Conservation (phyloP, 306 rosid species). For the Dryas drummondii region DNA sequence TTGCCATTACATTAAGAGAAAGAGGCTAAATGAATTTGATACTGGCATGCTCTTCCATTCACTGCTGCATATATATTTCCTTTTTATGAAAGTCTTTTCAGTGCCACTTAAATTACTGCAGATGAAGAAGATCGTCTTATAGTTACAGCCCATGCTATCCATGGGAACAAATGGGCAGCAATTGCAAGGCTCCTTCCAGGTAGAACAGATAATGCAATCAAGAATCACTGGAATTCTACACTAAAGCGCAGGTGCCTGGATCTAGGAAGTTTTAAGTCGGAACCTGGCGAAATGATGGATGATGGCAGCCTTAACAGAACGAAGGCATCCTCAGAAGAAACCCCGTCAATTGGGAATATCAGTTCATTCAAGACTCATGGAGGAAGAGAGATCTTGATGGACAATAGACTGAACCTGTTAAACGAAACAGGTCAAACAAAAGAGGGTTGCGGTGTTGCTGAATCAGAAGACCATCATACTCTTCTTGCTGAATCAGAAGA, state of each 20-base stretch:
- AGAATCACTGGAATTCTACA: conserved; percentile 85
- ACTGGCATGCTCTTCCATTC: neutral
- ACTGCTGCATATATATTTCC: neutral
- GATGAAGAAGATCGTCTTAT: conserved; percentile 66
- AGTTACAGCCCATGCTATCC: conserved; percentile 64
- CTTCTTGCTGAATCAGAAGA: conserved; percentile 22
- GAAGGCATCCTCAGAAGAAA: conserved; percentile 73
- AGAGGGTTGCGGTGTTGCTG: conserved; percentile 22
- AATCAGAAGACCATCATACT: conserved; percentile 25
- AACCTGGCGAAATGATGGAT: conserved; percentile 27
- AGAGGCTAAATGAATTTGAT: neutral
- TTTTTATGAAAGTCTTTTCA: neutral
- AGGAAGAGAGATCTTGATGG: conserved; percentile 34
- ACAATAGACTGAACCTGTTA: conserved; percentile 22
- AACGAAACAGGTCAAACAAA: conserved; percentile 27
- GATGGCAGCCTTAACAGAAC: conserved; percentile 46
- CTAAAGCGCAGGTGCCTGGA: conserved; percentile 57
- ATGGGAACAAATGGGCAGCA: conserved; percentile 84
- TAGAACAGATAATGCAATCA: conserved; percentile 76
- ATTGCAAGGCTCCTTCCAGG: conserved; percentile 78
- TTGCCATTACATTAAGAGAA: neutral
- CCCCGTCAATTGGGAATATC: conserved; percentile 42
- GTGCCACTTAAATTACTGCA: conserved; percentile 39
- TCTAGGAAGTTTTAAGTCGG: conserved; percentile 27
- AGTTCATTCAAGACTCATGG: conserved; percentile 37